These are phyloP conservation scores for Tolypocladium endophyticum DNA, from an alignment of 2,329 filamentous ascomycete species.

Conservation along the genomic window DNA sequence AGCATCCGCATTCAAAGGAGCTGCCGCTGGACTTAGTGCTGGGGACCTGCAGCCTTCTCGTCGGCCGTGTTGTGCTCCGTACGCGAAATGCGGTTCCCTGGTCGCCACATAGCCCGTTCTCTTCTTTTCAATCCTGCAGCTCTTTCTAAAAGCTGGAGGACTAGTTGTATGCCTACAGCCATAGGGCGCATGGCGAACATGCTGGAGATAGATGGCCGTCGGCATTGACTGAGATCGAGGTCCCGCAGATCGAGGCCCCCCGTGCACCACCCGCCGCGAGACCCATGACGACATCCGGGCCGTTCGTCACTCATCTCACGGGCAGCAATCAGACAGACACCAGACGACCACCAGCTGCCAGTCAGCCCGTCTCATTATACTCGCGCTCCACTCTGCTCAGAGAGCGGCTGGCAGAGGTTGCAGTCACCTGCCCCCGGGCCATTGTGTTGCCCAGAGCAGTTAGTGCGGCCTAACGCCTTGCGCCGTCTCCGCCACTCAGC, in stretches of 20 bases:
- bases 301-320: not conserved
- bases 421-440: not conserved
- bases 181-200: not conserved
- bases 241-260: not conserved
- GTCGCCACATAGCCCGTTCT: no score
- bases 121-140: not conserved
- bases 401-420: not conserved
- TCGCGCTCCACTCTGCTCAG: not conserved
- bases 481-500: slow-evolving; percentile 9
- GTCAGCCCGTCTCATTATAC: not conserved
- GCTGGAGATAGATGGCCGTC: not conserved
- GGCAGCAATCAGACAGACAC: not conserved
- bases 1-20: no score
- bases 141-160: not conserved
- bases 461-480: not conserved
- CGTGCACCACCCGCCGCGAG: not conserved
- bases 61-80: not conserved
- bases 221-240: not conserved
- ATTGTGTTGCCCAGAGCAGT: not conserved
- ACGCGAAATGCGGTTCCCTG: not conserved
- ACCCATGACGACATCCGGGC: not conserved
- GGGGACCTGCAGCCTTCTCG: not conserved
- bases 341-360: not conserved
- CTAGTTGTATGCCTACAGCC: not conserved
- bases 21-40: not conserved